Evolutionary conservation across 768 basidiomycete genomes (phyloP).

Genomic region (Rhizopogon salebrosus): DNA sequence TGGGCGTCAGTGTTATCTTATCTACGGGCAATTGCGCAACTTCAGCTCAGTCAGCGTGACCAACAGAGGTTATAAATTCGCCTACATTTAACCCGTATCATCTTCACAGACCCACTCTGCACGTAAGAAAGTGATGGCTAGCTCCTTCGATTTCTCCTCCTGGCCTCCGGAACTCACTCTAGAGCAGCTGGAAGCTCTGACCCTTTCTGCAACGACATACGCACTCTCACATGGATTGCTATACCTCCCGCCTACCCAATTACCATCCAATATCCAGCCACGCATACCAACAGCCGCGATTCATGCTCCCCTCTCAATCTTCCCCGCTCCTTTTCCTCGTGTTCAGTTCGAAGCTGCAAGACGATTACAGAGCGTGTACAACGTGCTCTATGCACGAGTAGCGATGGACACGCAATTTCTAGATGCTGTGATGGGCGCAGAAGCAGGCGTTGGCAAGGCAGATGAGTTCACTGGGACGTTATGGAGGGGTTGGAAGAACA

Average conservation of each 20-base stretch:
- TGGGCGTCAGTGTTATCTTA: too few relatives aligned
- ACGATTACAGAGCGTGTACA: constrained; percentile 71
- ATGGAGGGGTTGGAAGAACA: constrained; percentile 80
- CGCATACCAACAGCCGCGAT: constrained; percentile 67
- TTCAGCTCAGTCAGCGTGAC: too few relatives aligned
- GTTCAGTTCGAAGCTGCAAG: constrained; percentile 60
- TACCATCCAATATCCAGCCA: constrained; percentile 28
- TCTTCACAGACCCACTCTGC: too few relatives aligned
- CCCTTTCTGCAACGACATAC: constrained; percentile 69
- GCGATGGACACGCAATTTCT: constrained; percentile 77
- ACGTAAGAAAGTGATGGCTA: constrained; percentile 7
- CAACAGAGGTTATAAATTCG: too few relatives aligned
- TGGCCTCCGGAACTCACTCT: constrained; percentile 77
- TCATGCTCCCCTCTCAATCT: constrained; percentile 84
- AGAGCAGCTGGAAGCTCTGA: constrained; percentile 53
- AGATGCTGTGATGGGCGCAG: constrained; percentile 79
- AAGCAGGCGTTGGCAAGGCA: constrained; percentile 69
- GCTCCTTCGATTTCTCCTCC: constrained; percentile 40
- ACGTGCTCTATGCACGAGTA: constrained; percentile 79
- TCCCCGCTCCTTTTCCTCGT: constrained; percentile 85
- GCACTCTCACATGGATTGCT: constrained; percentile 81
- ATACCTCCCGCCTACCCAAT: constrained; percentile 60
- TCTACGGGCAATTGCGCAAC: too few relatives aligned
- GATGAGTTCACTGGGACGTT: constrained; percentile 84
- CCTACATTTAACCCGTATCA: too few relatives aligned